Conservation (phyloP, 2,329 filamentous ascomycete species). For the Curvularia hawaiiensis region DNA sequence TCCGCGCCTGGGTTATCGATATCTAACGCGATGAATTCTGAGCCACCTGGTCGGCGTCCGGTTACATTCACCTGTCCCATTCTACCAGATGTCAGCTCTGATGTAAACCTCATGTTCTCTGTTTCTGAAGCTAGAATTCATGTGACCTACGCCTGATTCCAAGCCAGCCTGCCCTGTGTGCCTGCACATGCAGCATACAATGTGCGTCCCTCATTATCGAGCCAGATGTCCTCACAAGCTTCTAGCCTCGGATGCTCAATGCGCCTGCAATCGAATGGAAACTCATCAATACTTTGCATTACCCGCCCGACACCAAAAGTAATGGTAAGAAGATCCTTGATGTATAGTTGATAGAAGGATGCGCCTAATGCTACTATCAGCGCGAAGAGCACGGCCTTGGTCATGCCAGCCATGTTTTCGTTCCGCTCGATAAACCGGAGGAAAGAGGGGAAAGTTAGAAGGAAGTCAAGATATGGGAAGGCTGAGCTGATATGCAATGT, state of each 20-base stretch:
- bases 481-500: conserved; percentile 10
- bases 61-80: conserved; percentile 26
- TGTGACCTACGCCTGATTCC: conserved; percentile 33
- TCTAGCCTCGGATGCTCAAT: conserved; percentile 32
- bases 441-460: neutral
- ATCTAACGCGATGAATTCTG: conserved; percentile 35
- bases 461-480: neutral
- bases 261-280: conserved; percentile 33
- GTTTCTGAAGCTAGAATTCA: too few relatives aligned
- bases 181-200: conserved; percentile 41
- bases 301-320: conserved; percentile 34
- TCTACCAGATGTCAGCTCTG: conserved; percentile 14
- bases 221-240: conserved; percentile 41
- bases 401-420: conserved; percentile 20
- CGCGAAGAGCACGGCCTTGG: conserved; percentile 22
- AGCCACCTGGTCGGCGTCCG: conserved; percentile 29
- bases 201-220: conserved; percentile 31
- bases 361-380: conserved; percentile 32
- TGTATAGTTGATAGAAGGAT: conserved; percentile 33
- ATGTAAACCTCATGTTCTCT: neutral
- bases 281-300: conserved; percentile 36
- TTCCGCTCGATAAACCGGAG: neutral
- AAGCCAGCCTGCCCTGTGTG: conserved; percentile 25
- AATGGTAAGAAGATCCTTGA: conserved; percentile 30
- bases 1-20: conserved; percentile 34